Conservation (phyloP, 1,284 basidiomycete genomes). For the Cryptococcus hybrid region DNA sequence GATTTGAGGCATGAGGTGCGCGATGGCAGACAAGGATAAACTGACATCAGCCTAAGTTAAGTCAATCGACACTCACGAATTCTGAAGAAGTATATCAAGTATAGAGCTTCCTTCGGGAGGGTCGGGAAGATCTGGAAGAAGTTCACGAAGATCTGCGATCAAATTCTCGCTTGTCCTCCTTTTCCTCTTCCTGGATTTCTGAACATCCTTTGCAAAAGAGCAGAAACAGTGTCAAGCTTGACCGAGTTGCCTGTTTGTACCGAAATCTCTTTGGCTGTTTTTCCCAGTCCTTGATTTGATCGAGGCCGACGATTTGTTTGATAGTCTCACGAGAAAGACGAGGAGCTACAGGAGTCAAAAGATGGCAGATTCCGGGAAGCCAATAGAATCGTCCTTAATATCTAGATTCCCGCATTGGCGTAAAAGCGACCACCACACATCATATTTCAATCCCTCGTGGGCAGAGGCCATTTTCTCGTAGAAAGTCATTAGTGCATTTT, state of each 20-base stretch:
- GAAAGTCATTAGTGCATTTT: constrained; percentile 6
- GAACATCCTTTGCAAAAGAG: background rate
- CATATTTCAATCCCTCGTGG: constrained; percentile 13
- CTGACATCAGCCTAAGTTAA: background rate
- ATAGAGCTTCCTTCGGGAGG: background rate
- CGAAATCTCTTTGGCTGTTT: background rate
- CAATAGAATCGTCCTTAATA: background rate
- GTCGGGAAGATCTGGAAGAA: background rate
- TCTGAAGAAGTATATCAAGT: background rate
- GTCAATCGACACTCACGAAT: constrained; percentile 1
- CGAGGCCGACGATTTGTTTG: background rate
- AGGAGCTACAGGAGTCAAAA: constrained; percentile 14
- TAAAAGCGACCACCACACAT: constrained; percentile 28
- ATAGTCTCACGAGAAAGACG: constrained; percentile 4
- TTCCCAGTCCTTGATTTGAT: constrained; percentile 6
- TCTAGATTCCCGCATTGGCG: background rate
- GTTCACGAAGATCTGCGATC: background rate
- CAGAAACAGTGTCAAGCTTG: background rate
- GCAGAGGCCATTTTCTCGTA: constrained; percentile 4
- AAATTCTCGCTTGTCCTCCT: background rate
- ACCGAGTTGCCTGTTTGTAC: background rate
- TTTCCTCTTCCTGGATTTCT: constrained; percentile 13
- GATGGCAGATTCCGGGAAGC: constrained; percentile 7
- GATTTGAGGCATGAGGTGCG: constrained; percentile 6
- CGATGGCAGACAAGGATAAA: constrained; percentile 2